Base-by-base conservation (phyloP, 768 basidiomycete species). In the Rubroboletus pulcherrimus region DNA sequence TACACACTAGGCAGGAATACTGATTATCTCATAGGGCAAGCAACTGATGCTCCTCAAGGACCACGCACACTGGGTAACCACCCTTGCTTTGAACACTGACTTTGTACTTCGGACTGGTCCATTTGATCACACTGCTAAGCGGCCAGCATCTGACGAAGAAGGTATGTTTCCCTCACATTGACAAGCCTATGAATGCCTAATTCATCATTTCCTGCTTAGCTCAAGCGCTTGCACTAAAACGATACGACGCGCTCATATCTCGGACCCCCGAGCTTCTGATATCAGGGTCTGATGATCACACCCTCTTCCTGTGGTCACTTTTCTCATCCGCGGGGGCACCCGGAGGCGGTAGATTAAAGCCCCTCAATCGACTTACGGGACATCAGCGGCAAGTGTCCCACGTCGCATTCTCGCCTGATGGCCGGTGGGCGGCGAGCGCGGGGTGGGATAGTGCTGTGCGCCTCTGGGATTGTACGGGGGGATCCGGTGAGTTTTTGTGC, bases 21-120 rank as follows among this genome's bases (percentile, higher is more conserved):
- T 64, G 48, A 55, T 51, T 21, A 46, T 48, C 17, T 51, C 45
- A n/a, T 62, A 95, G 89, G 96, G 95, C 1, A 88, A 84, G 70
- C 82, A 85, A 29, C 75, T 98, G 37, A 81, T 95, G 63, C 86
- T 87, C 0, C 75, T 98, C 29, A 93, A 91, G 70, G 94, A 98
- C 58, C 96, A 99, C 64, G 97, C 94, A 0, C 97, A 99, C 66
- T 98, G 95, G 96, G 97, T 99, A 8, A 99, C 95, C 19, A 98
- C 95, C 0, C 83, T 99, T 42, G 86, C 97, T 4, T 78, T 98
- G 52, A 96, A 94, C 71, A 95, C 95, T 10, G 96, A 99, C 68
- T 97, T 95, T 65, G 84, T 96, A 29, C 79, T 97, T 5, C 86
- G 95, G 24, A 98, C 96, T 0, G 96, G 96, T 0, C 94, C 96